These are phyloP conservation scores for Ballota nigra DNA, from an alignment of 257 asterid genomes.

Conservation along the genomic window DNA sequence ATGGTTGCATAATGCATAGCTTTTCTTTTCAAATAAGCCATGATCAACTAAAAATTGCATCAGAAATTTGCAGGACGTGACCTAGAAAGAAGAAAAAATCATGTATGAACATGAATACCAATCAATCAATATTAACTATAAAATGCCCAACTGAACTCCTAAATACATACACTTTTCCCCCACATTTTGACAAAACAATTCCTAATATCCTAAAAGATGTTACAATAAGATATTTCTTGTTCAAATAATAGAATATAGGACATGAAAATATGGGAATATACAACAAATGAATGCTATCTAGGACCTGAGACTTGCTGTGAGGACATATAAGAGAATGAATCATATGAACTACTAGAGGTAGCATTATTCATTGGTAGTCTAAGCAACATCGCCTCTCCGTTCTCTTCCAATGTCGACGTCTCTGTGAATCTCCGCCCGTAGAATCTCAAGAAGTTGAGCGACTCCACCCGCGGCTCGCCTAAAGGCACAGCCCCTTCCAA, in stretches of 20 bases:
- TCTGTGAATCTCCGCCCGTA: slow-evolving; percentile 78
- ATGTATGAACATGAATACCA: background rate
- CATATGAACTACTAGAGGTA: slow-evolving; percentile 31
- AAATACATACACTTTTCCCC: background rate
- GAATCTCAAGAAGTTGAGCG: slow-evolving; percentile 65
- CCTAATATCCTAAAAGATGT: background rate
- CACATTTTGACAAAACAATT: background rate
- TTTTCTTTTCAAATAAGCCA: too few relatives aligned
- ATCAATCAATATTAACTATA: too few relatives aligned
- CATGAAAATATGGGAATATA: background rate
- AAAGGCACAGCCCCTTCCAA: slow-evolving; percentile 68
- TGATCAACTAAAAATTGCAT: background rate
- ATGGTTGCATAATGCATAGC: too few relatives aligned
- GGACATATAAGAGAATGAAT: slow-evolving; percentile 55
- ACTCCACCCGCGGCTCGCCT: slow-evolving; percentile 55
- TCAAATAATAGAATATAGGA: background rate
- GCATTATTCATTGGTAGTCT: slow-evolving; percentile 29
- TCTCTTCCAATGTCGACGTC: slow-evolving; percentile 41
- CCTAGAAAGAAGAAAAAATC: too few relatives aligned
- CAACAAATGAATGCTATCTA: slow-evolving; percentile 36
- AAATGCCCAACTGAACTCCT: too few relatives aligned
- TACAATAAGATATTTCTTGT: background rate
- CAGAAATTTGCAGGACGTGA: background rate
- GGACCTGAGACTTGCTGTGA: slow-evolving; percentile 83
- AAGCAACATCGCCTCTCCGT: slow-evolving; percentile 18